These are phyloP conservation scores for Staphylotrichum tortipilum DNA, from an alignment of 495 filamentous ascomycete species.

Conservation along the genomic window DNA sequence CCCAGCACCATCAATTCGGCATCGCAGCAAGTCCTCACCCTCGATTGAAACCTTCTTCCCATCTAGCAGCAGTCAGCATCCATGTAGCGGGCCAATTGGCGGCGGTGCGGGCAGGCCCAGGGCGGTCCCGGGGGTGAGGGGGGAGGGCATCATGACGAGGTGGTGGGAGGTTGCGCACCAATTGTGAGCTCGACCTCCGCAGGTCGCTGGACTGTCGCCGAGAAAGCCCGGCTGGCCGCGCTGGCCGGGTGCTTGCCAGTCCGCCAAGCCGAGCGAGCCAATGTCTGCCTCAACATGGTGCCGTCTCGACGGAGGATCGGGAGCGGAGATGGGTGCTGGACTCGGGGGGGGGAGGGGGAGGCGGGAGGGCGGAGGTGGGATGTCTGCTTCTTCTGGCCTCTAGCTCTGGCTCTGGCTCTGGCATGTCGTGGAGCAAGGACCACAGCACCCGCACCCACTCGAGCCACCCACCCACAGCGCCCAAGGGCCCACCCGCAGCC, in stretches of 20 bases:
- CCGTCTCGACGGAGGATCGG: slow-evolving; percentile 38
- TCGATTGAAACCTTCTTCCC: slow-evolving; percentile 93
- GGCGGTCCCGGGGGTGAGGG: neutral
- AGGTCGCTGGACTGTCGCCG: slow-evolving; percentile 57
- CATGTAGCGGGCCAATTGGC: slow-evolving; percentile 12
- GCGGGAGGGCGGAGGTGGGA: slow-evolving; percentile 4
- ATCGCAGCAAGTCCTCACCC: slow-evolving; percentile 45
- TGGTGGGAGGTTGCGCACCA: slow-evolving; percentile 59
- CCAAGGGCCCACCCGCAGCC: too few relatives aligned
- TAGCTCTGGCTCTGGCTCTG: neutral
- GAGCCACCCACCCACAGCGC: too few relatives aligned
- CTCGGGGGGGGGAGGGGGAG: slow-evolving; percentile 3
- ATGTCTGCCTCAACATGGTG: slow-evolving; percentile 82
- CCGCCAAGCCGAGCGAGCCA: slow-evolving; percentile 79
- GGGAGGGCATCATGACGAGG: too few relatives aligned
- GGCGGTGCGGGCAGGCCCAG: neutral
- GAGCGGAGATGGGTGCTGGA: slow-evolving; percentile 15
- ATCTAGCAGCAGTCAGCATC: slow-evolving; percentile 51
- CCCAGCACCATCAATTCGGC: slow-evolving; percentile 18
- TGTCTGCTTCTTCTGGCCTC: slow-evolving; percentile 4
- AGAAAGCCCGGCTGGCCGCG: slow-evolving; percentile 63
- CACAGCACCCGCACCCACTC: too few relatives aligned
- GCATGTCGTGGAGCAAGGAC: too few relatives aligned
- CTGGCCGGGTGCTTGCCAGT: slow-evolving; percentile 56
- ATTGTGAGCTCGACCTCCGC: slow-evolving; percentile 94